A percentile compares a stretch with the other conserved stretches of the same genome.
These are phyloP conservation scores for Spironucleus salmonicida DNA, from an alignment of 208 protist species.

Conservation along the genomic window DNA sequence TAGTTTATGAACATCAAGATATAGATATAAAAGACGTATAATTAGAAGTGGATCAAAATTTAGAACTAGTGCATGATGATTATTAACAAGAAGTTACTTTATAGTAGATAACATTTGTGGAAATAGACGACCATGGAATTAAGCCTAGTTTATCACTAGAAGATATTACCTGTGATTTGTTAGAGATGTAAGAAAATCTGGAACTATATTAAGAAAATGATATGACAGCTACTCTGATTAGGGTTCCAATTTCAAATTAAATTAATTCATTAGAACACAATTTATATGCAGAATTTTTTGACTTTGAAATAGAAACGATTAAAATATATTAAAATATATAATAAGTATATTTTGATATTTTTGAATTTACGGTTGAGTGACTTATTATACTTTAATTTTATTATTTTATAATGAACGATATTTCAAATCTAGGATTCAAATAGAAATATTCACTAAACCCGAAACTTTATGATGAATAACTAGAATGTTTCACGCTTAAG, in stretches of 20 bases:
- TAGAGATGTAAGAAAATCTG: too few species aligned
- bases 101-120: neutral
- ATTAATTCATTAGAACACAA: slow-evolving; percentile 6
- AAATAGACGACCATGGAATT: neutral
- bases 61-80: neutral
- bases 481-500: slow-evolving; percentile 3
- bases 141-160: neutral
- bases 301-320: slow-evolving; percentile 18
- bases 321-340: slow-evolving; percentile 29
- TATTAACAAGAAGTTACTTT: neutral
- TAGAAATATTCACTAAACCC: neutral
- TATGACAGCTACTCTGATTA: neutral
- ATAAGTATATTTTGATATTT: slow-evolving; percentile 22
- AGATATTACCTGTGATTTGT: neutral
- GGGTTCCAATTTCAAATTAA: neutral
- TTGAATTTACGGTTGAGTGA: slow-evolving; percentile 22
- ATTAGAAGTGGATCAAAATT: neutral
- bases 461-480: slow-evolving; percentile 4
- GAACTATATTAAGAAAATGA: neutral
- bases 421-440: slow-evolving; percentile 5
- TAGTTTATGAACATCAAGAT: too few species aligned
- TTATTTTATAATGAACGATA: slow-evolving; percentile 27
- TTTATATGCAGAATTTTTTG: slow-evolving; percentile 2
- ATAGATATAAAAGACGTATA: too few species aligned
- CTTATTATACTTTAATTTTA: slow-evolving; percentile 26